These are phyloP conservation scores for Phyllosticta ampelicida DNA, from an alignment of 2,329 filamentous ascomycete species.

Conservation along the genomic window DNA sequence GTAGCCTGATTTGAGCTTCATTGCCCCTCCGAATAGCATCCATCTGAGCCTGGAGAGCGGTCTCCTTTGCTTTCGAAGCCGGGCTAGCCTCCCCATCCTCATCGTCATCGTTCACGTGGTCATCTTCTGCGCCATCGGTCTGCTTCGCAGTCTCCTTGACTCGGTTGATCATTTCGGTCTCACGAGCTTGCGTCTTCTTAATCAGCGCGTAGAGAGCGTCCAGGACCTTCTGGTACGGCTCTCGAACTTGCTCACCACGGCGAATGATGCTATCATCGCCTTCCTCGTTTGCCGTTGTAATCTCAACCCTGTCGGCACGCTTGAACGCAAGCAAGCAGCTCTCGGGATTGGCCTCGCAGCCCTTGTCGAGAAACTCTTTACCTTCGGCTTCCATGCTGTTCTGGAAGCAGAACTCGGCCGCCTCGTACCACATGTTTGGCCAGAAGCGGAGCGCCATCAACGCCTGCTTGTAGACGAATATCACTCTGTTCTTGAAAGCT, in stretches of 20 bases:
- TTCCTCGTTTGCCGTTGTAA: slow-evolving; percentile 65
- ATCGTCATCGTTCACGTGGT: slow-evolving; percentile 37
- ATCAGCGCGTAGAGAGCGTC: slow-evolving; percentile 82
- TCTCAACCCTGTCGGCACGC: slow-evolving; percentile 77
- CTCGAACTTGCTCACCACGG: slow-evolving; percentile 62
- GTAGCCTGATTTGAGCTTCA: slow-evolving; percentile 58
- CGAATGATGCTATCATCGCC: slow-evolving; percentile 55
- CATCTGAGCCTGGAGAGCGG: slow-evolving; percentile 44
- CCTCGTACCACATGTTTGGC: slow-evolving; percentile 93
- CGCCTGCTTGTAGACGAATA: slow-evolving; percentile 90
- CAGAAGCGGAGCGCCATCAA: slow-evolving; percentile 89
- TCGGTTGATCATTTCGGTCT: slow-evolving; percentile 49
- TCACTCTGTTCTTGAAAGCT: slow-evolving; percentile 63
- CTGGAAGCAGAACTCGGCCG: slow-evolving; percentile 81
- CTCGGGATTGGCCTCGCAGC: slow-evolving; percentile 83
- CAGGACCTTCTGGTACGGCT: slow-evolving; percentile 72
- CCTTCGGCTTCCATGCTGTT: slow-evolving; percentile 64
- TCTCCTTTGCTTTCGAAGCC: slow-evolving; percentile 36
- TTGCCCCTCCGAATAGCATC: slow-evolving; percentile 54
- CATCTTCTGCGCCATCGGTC: slow-evolving; percentile 31
- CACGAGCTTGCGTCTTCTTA: slow-evolving; percentile 56
- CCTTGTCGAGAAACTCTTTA: slow-evolving; percentile 67
- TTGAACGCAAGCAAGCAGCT: slow-evolving; percentile 84
- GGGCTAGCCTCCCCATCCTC: slow-evolving; percentile 42
- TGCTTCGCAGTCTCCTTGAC: slow-evolving; percentile 43